These are phyloP conservation scores for Pyrenochaeta sp. DNA, from an alignment of 2,329 filamentous ascomycete genomes.

Conservation along the genomic window DNA sequence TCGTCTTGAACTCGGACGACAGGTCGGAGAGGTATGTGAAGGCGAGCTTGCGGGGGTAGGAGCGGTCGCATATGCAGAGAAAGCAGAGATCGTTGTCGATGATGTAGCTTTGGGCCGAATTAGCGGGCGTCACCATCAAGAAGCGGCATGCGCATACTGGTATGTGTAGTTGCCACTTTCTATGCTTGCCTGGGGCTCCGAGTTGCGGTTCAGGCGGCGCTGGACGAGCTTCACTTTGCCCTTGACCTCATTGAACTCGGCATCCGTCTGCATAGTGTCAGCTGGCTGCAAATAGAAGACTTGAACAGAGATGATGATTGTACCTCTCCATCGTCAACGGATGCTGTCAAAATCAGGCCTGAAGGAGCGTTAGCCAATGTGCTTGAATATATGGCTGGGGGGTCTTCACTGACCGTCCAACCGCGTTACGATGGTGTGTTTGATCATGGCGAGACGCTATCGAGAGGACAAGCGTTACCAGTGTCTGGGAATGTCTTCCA, in stretches of 20 bases:
- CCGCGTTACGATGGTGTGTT: conserved; percentile 91
- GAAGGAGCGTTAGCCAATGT: conserved; percentile 26
- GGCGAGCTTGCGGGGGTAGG: conserved; percentile 96
- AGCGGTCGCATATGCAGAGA: conserved; percentile 89
- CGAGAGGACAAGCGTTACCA: no score
- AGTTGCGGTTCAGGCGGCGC: conserved; percentile 84
- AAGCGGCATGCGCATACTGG: conserved; percentile 83
- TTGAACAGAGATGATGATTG: conserved; percentile 1
- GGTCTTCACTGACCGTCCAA: conserved; percentile 75
- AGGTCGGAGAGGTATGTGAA: conserved; percentile 98
- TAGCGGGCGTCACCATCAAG: no score
- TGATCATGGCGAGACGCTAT: conserved; percentile 81
- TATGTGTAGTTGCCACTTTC: conserved; percentile 83
- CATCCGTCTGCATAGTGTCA: conserved; percentile 63
- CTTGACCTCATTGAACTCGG: conserved; percentile 85
- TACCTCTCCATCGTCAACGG: conserved; percentile 88
- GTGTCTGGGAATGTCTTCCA: no score
- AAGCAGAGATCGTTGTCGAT: conserved; percentile 86
- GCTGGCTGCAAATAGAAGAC: conserved; percentile 7
- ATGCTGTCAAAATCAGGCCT: conserved; percentile 95
- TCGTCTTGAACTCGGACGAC: conserved; percentile 86
- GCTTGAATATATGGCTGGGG: no score
- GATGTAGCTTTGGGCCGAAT: conserved; percentile 78
- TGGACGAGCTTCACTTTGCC: conserved; percentile 89
- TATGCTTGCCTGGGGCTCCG: conserved; percentile 89